Evolutionary conservation across 768 basidiomycete genomes (phyloP).

Genomic region (Macrolepiota dolichaula): DNA sequence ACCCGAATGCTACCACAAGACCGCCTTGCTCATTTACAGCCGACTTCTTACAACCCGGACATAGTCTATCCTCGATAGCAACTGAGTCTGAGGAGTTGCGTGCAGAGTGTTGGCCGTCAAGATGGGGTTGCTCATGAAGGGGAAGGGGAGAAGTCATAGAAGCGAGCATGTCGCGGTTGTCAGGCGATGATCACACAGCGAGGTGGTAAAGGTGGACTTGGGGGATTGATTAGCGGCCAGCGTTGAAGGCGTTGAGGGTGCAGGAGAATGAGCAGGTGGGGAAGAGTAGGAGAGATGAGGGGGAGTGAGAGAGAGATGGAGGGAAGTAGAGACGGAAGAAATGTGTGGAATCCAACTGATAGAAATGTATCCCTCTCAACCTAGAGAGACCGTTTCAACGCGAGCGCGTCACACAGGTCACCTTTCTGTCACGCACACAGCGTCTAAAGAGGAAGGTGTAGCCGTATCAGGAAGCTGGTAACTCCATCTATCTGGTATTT

Average conservation of each 20-base stretch:
- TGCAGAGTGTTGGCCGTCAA: conserved; percentile 23
- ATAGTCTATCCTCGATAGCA: conserved; percentile 53
- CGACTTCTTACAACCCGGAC: conserved; percentile 80
- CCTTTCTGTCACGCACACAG: neutral
- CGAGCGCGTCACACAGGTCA: conserved; percentile 7
- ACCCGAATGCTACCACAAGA: conserved; percentile 96
- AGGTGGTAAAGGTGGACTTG: neutral
- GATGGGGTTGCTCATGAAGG: conserved; percentile 33
- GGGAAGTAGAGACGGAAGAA: neutral
- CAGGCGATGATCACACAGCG: conserved; percentile 15
- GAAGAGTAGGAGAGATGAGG: neutral
- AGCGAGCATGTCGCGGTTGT: conserved; percentile 22
- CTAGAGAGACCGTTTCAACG: conserved; percentile 8
- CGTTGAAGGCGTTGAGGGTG: neutral
- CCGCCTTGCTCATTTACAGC: conserved; percentile 81
- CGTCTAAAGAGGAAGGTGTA: neutral
- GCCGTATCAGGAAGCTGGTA: neutral
- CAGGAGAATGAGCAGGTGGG: neutral
- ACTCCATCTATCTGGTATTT: neutral
- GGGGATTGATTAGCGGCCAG: neutral
- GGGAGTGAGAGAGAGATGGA: neutral
- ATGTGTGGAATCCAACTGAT: neutral
- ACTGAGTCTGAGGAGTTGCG: conserved; percentile 21
- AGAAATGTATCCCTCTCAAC: conserved; percentile 1
- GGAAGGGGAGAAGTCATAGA: conserved; percentile 24